Conservation (phyloP, 495 filamentous ascomycete species). For the Lentithecium fluviatile region DNA sequence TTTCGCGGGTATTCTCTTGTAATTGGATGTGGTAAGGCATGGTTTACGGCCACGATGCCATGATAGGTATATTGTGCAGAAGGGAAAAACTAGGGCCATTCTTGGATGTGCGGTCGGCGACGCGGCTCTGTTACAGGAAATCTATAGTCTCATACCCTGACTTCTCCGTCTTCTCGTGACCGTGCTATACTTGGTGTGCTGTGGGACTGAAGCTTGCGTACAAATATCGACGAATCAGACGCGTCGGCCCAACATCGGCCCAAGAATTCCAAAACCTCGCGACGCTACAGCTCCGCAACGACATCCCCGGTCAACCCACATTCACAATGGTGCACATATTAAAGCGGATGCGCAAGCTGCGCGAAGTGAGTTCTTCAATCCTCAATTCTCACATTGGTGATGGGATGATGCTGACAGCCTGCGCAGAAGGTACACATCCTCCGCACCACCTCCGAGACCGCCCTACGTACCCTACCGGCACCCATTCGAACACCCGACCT, state of each 20-base stretch:
- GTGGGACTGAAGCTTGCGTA: neutral
- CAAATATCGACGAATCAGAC: neutral
- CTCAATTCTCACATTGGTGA: neutral
- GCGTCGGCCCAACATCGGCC: neutral
- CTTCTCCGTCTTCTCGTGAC: no score
- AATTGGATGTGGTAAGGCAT: neutral
- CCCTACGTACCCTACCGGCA: slow-evolving; percentile 11
- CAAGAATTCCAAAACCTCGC: slow-evolving; percentile 27
- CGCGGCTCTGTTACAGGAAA: neutral
- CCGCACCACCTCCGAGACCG: slow-evolving; percentile 8
- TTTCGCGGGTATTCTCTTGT: neutral
- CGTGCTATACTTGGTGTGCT: no score
- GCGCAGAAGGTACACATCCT: slow-evolving; percentile 45
- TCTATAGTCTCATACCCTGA: no score
- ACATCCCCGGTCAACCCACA: slow-evolving; percentile 9
- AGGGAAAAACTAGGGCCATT: neutral
- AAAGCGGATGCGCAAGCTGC: slow-evolving; percentile 75
- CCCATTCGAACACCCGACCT: neutral
- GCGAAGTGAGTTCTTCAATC: slow-evolving; percentile 58
- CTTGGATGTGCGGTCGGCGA: neutral
- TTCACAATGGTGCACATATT: slow-evolving; percentile 74
- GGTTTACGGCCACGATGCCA: neutral
- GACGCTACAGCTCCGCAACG: neutral
- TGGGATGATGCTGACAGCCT: slow-evolving; percentile 29
- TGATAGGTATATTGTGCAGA: neutral